Percentiles rank a stretch among this genome's conserved stretches.
phyloP scores from a whole-genome alignment of 495 filamentous ascomycete species.

The Parathielavia appendiculata region DNA sequence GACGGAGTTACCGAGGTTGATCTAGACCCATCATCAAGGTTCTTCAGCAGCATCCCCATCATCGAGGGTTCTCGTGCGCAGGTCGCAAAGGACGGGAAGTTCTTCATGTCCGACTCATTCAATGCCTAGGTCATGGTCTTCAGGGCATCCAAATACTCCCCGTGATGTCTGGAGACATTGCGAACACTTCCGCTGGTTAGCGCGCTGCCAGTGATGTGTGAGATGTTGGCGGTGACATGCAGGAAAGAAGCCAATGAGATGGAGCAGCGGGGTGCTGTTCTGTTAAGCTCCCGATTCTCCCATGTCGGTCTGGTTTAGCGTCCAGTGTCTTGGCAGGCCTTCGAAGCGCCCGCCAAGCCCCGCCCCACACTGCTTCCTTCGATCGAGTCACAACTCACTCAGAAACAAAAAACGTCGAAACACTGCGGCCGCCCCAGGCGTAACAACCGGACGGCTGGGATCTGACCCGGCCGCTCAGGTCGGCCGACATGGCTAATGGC shows the following conservation, averaged over 20 bases:
- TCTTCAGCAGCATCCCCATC: too few species aligned
- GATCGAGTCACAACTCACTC: background rate
- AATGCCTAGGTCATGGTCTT: too few species aligned
- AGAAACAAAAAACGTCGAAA: background rate
- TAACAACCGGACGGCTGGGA: constrained; percentile 8
- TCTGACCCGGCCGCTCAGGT: background rate
- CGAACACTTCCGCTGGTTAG: background rate
- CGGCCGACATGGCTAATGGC: background rate
- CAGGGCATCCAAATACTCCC: too few species aligned
- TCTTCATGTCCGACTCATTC: too few species aligned
- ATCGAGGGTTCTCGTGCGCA: too few species aligned
- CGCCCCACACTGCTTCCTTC: background rate
- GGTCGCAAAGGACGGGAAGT: too few species aligned
- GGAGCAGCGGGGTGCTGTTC: constrained; percentile 4
- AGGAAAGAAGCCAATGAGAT: constrained; percentile 15
- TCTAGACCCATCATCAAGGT: too few species aligned
- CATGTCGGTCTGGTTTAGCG: constrained; percentile 1
- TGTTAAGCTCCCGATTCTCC: constrained; percentile 4
- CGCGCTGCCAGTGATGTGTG: background rate
- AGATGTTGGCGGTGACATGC: constrained; percentile 15
- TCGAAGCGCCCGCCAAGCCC: constrained; percentile 25
- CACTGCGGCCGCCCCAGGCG: background rate
- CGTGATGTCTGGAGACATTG: too few species aligned
- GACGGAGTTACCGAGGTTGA: too few species aligned
- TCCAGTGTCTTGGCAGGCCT: constrained; percentile 12